Conservation (phyloP, 129 eudicot genomes). For the Lactuca saligna region DNA sequence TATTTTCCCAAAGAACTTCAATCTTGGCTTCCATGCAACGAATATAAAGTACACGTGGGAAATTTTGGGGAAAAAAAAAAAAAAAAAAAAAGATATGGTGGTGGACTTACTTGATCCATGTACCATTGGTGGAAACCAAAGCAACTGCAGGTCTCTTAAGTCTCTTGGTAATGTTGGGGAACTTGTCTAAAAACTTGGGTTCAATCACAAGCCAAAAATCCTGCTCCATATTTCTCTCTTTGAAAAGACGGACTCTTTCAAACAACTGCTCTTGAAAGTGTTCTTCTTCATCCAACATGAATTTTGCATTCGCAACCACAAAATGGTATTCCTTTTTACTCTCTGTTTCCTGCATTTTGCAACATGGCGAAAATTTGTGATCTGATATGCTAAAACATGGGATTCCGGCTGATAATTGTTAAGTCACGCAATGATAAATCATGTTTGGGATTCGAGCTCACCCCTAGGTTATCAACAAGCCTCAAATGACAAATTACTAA, state of each 20-base stretch:
- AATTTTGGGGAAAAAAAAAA: no score
- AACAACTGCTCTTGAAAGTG: constrained; percentile 80
- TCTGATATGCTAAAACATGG: background rate
- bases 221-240: constrained; percentile 73
- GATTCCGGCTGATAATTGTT: constrained; percentile 8
- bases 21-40: no score
- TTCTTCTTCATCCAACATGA: constrained; percentile 98
- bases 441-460: background rate
- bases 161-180: constrained; percentile 75
- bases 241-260: constrained; percentile 67
- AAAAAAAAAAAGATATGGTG: background rate
- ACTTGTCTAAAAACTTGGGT: constrained; percentile 92
- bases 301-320: constrained; percentile 93
- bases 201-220: constrained; percentile 98
- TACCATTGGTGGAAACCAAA: constrained; percentile 88
- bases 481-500: background rate
- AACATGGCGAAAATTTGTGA: background rate
- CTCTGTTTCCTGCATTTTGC: constrained; percentile 40
- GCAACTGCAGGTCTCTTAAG: constrained; percentile 97
- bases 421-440: background rate
- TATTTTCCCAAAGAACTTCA: no score
- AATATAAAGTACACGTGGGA: no score
- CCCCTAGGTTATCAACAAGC: background rate
- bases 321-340: constrained; percentile 66
- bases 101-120: constrained; percentile 86